phyloP scores from a whole-genome alignment of 495 filamentous ascomycete species.

The Aspergillus funiculosus region DNA sequence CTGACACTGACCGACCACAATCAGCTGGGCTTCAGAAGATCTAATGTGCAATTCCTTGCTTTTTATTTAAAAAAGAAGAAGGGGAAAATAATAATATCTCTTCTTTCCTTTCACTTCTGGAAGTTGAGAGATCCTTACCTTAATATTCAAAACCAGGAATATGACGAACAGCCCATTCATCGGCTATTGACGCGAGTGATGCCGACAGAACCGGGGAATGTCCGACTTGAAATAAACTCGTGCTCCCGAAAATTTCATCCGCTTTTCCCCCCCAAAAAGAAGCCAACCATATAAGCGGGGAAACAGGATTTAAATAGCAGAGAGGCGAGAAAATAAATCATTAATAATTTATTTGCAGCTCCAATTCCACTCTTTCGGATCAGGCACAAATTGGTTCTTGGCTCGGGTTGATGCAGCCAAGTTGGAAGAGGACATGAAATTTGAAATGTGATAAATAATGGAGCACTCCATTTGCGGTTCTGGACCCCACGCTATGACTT shows the following conservation, averaged over 20 bases:
- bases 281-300: background rate
- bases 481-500: constrained; percentile 19
- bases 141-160: background rate
- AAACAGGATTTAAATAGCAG: constrained; percentile 11
- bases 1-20: too few relatives aligned
- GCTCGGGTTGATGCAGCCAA: constrained; percentile 15
- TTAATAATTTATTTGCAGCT: constrained; percentile 3
- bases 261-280: background rate
- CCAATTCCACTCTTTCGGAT: constrained; percentile 8
- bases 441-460: background rate
- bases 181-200: too few relatives aligned
- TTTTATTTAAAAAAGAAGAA: background rate
- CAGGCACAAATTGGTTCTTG: constrained; percentile 11
- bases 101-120: too few relatives aligned
- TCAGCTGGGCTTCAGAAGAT: too few relatives aligned
- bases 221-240: constrained; percentile 10
- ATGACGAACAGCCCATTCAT: too few relatives aligned
- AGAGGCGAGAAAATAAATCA: background rate
- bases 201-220: constrained; percentile 13
- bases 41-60: too few relatives aligned
- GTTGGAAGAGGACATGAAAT: background rate
- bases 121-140: constrained; percentile 2
- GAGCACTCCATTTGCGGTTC: constrained; percentile 4
- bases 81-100: background rate
- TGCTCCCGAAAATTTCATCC: constrained; percentile 4